Conservation (phyloP, 2,329 filamentous ascomycete genomes). For the Teratosphaeria nubilosa region DNA sequence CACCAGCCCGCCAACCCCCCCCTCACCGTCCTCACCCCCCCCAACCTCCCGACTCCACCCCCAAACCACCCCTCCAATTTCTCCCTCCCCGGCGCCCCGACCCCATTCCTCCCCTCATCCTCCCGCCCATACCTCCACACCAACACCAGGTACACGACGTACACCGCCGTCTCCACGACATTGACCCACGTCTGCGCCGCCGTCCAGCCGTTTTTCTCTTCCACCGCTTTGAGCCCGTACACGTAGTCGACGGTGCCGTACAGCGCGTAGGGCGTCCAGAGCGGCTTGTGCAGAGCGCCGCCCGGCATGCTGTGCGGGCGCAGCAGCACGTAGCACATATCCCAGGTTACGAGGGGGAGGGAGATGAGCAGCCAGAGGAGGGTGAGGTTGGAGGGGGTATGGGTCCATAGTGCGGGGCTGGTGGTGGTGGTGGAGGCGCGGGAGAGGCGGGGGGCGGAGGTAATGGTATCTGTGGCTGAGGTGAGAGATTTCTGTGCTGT, state of each 20-base stretch:
- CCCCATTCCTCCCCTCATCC: constrained; percentile 22
- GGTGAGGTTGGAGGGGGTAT: constrained; percentile 49
- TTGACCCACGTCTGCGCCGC: constrained; percentile 64
- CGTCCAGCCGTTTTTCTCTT: constrained; percentile 63
- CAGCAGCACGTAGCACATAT: constrained; percentile 66
- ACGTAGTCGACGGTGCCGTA: constrained; percentile 73
- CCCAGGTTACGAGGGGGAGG: constrained; percentile 72
- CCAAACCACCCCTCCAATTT: too few species aligned
- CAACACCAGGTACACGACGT: constrained; percentile 51
- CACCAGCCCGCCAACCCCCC: constrained; percentile 46
- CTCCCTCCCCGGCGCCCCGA: constrained; percentile 31
- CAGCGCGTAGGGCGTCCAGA: constrained; percentile 69
- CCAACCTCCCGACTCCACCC: constrained; percentile 32
- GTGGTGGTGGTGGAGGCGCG: not conserved
- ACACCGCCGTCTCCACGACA: constrained; percentile 55
- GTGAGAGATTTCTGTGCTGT: not conserved
- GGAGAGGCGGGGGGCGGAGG: not conserved
- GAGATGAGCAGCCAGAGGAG: constrained; percentile 66
- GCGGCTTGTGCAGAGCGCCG: constrained; percentile 57
- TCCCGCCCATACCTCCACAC: constrained; percentile 34
- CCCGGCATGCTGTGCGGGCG: constrained; percentile 76
- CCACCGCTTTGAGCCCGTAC: constrained; percentile 67
- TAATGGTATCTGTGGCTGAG: not conserved
- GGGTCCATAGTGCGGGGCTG: constrained; percentile 36
- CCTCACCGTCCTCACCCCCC: constrained; percentile 39